Percentiles rank a stretch among this genome's conserved stretches.
Conservation (phyloP, 2,329 filamentous ascomycete genomes). For the Bipolaris zeicola region DNA sequence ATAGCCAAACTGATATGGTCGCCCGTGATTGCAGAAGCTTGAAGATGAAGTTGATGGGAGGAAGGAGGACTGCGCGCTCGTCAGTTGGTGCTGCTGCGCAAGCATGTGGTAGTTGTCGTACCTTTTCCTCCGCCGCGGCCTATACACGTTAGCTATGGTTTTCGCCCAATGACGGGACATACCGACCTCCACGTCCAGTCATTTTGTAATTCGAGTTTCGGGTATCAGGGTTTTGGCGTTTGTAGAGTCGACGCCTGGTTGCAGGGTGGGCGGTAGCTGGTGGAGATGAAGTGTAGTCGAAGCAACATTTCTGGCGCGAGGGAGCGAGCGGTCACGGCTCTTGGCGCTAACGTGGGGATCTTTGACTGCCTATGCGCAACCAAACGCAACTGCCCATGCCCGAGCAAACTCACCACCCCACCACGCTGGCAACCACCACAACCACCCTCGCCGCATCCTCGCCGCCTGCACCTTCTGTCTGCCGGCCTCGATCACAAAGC, state of each 20-base stretch:
- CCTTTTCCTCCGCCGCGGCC: constrained; percentile 59
- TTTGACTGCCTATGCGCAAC: constrained; percentile 32
- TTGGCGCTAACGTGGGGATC: constrained; percentile 32
- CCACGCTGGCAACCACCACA: constrained; percentile 7
- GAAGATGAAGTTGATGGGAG: constrained; percentile 88
- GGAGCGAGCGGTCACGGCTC: constrained; percentile 35
- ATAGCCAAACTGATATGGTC: constrained; percentile 93
- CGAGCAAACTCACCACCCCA: constrained; percentile 28
- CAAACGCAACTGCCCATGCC: constrained; percentile 27
- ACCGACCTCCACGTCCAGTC: constrained; percentile 44
- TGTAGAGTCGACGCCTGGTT: constrained; percentile 9
- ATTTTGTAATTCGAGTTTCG: constrained; percentile 23
- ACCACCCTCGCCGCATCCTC: constrained; percentile 1
- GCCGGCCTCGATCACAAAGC: not conserved
- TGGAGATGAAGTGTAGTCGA: constrained; percentile 24
- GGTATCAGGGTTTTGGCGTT: constrained; percentile 7
- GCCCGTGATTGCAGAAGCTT: constrained; percentile 85
- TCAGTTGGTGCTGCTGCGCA: constrained; percentile 18
- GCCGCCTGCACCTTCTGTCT: constrained; percentile 7
- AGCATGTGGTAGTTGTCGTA: constrained; percentile 22
- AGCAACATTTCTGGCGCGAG: constrained; percentile 30
- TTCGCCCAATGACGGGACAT: not conserved
- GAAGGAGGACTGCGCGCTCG: constrained; percentile 64
- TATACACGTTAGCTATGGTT: constrained; percentile 47
- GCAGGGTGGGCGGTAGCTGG: constrained; percentile 17